These are phyloP conservation scores for Talaromyces sp. DNA, from an alignment of 2,329 filamentous ascomycete species.

Conservation along the genomic window DNA sequence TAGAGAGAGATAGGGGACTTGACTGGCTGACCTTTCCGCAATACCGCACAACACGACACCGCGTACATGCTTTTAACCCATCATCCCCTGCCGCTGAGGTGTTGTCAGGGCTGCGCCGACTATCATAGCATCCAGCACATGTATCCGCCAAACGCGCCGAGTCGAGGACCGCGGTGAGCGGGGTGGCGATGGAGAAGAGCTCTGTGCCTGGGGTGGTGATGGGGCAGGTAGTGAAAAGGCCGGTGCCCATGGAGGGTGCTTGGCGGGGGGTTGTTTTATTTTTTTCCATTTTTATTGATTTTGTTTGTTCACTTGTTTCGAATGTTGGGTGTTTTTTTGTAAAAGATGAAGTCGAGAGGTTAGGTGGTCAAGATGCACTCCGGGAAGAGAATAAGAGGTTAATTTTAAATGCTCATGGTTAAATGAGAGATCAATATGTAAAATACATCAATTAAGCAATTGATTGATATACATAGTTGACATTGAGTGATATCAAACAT, in stretches of 20 bases:
- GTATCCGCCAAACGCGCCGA: conserved; percentile 46
- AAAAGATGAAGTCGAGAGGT: too few relatives aligned
- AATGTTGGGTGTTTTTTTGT: too few relatives aligned
- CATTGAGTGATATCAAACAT: neutral
- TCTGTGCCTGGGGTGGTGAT: conserved; percentile 25
- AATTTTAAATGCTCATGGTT: too few relatives aligned
- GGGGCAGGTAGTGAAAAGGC: conserved; percentile 49
- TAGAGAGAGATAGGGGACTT: conserved; percentile 14
- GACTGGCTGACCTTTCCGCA: conserved; percentile 57
- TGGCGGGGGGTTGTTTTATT: neutral
- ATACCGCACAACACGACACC: conserved; percentile 55
- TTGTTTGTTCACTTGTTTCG: too few relatives aligned
- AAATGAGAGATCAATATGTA: too few relatives aligned
- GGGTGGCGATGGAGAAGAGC: conserved; percentile 42
- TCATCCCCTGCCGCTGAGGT: too few relatives aligned
- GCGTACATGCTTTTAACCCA: conserved; percentile 50
- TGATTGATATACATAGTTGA: neutral
- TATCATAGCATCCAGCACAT: conserved; percentile 54
- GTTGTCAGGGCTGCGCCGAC: conserved; percentile 19
- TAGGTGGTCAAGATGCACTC: too few relatives aligned
- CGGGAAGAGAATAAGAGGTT: too few relatives aligned
- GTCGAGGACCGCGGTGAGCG: conserved; percentile 52
- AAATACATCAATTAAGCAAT: neutral
- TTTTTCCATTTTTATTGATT: too few relatives aligned
- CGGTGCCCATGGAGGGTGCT: conserved; percentile 39